These are phyloP conservation scores for Paracorniculantispora psalliotae DNA, from an alignment of 2,329 filamentous ascomycete species.

Conservation along the genomic window DNA sequence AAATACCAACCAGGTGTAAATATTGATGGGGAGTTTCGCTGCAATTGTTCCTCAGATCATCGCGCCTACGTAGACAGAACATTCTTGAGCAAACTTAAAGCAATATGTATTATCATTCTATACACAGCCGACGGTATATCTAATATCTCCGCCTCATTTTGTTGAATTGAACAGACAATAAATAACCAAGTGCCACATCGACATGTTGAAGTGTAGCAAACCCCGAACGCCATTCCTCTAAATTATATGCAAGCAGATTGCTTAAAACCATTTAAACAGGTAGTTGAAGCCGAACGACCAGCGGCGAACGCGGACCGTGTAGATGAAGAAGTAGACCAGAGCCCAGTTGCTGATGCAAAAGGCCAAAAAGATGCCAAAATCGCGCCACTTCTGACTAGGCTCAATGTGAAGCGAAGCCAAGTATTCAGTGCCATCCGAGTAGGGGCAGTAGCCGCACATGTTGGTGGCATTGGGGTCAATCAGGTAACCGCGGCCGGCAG, in stretches of 20 bases:
- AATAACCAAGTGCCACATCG: too few relatives aligned
- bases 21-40: not conserved
- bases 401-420: conserved; percentile 50
- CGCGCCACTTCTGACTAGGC: conserved; percentile 60
- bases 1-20: not conserved
- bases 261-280: conserved; percentile 13
- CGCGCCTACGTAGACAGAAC: not conserved
- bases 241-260: not conserved
- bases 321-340: conserved; percentile 73
- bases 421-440: conserved; percentile 53
- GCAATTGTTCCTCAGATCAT: not conserved
- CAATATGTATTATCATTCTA: not conserved
- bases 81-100: not conserved
- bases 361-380: conserved; percentile 66
- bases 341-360: conserved; percentile 68
- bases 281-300: conserved; percentile 12
- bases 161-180: not conserved
- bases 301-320: conserved; percentile 32
- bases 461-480: conserved; percentile 53
- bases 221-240: conserved; percentile 4
- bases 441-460: conserved; percentile 68
- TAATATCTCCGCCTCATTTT: not conserved
- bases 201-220: not conserved
- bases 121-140: not conserved
- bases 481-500: conserved; percentile 53